These are phyloP conservation scores for Akanthomyces muscarius DNA, from an alignment of 2,329 filamentous ascomycete genomes.

Conservation along the genomic window DNA sequence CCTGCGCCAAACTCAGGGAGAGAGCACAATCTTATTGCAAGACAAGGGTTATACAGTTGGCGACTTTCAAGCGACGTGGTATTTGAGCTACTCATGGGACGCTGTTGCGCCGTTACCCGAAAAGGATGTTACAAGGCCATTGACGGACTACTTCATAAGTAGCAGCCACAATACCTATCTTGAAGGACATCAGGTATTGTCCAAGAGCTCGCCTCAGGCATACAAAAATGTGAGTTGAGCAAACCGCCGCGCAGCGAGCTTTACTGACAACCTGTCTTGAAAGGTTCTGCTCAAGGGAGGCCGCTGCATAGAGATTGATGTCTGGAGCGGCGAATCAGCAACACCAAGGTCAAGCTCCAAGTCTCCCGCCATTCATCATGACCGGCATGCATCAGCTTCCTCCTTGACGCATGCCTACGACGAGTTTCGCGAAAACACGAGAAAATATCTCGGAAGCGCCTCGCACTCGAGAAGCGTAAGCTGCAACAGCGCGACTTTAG, in stretches of 20 bases:
- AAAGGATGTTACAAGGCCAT: slow-evolving; percentile 61
- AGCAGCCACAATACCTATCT: slow-evolving; percentile 95
- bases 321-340: slow-evolving; percentile 71
- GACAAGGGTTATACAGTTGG: slow-evolving; percentile 42
- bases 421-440: slow-evolving; percentile 27
- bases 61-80: slow-evolving; percentile 50
- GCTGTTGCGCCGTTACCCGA: slow-evolving; percentile 41
- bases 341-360: slow-evolving; percentile 34
- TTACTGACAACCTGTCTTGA: slow-evolving; percentile 4
- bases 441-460: slow-evolving; percentile 29
- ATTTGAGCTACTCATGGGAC: slow-evolving; percentile 39
- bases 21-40: slow-evolving; percentile 32
- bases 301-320: slow-evolving; percentile 90
- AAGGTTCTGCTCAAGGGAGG: slow-evolving; percentile 72
- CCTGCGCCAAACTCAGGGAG: slow-evolving; percentile 47
- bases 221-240: slow-evolving; percentile 64
- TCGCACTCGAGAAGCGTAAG: slow-evolving; percentile 39
- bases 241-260: too few species aligned
- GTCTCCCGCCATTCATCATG: slow-evolving; percentile 41
- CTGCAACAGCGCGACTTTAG: slow-evolving; percentile 30
- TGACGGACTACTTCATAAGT: slow-evolving; percentile 90
- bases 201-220: slow-evolving; percentile 69
- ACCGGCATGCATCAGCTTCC: slow-evolving; percentile 42
- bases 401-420: slow-evolving; percentile 38
- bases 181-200: slow-evolving; percentile 78